Percentiles rank a stretch among this genome's conserved stretches.
phyloP scores from a whole-genome alignment of 208 protist species.

The Wallacemonas sp. region DNA sequence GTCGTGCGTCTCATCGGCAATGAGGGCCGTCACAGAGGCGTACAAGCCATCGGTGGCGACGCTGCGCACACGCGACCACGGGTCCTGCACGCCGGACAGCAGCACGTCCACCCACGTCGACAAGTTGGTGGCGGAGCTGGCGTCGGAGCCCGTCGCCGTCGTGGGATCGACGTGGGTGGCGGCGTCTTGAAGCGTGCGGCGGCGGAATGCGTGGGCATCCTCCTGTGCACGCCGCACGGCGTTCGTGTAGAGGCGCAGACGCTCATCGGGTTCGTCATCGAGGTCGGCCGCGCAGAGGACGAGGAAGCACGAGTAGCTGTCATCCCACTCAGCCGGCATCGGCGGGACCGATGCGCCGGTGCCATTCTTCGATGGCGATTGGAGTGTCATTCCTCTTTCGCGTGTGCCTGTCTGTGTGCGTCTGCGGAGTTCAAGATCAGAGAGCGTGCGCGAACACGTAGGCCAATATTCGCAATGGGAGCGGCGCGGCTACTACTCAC shows the following conservation, averaged over 20 bases:
- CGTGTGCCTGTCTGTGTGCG: too few relatives aligned
- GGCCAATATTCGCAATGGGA: too few relatives aligned
- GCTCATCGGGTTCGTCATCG: conserved; percentile 27
- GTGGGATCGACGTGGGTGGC: not conserved
- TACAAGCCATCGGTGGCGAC: conserved; percentile 23
- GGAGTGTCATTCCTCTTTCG: not conserved
- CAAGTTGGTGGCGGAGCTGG: not conserved
- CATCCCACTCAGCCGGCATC: not conserved
- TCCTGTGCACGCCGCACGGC: not conserved
- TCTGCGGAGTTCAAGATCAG: too few relatives aligned
- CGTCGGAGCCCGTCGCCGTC: not conserved
- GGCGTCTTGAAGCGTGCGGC: not conserved
- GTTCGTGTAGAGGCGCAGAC: conserved; percentile 31
- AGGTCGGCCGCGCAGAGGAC: conserved; percentile 14
- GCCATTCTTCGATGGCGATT: too few relatives aligned
- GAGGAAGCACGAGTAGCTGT: conserved; percentile 14
- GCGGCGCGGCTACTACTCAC: too few relatives aligned
- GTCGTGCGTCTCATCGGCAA: conserved; percentile 21
- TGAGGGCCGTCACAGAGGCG: conserved; percentile 24
- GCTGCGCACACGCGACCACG: conserved; percentile 65
- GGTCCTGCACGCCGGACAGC: conserved; percentile 63
- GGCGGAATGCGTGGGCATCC: not conserved
- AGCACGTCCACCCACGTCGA: conserved; percentile 39
- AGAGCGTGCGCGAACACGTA: too few relatives aligned
- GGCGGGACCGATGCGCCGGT: not conserved